Conservation (phyloP, 164 flowering plant genomes). For the Stephania yunnanensis region DNA sequence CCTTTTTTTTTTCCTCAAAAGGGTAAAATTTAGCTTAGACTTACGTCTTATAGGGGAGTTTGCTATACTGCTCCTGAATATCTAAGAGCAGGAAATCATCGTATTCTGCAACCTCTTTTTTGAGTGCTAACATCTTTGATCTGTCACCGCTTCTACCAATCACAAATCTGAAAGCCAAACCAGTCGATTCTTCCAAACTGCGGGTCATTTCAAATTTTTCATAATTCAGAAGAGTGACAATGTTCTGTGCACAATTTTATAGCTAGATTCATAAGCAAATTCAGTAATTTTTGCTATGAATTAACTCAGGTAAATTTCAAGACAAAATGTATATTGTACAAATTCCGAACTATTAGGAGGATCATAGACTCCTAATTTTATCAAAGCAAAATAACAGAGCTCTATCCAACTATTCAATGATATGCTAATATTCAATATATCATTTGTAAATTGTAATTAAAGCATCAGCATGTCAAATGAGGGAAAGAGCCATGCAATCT, state of each 20-base stretch:
- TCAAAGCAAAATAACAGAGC: background rate
- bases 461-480: background rate
- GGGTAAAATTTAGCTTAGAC: constrained; percentile 17
- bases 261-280: background rate
- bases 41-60: constrained; percentile 96
- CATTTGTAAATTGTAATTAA: background rate
- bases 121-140: constrained; percentile 76
- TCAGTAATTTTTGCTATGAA: background rate
- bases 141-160: constrained; percentile 70
- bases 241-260: background rate
- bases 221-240: constrained; percentile 8
- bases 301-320: background rate
- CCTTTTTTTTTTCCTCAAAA: too few relatives aligned
- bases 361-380: background rate
- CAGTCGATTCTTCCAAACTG: constrained; percentile 96
- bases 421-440: background rate
- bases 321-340: background rate
- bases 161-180: constrained; percentile 85
- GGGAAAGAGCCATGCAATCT: background rate
- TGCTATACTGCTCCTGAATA: constrained; percentile 84
- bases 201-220: constrained; percentile 14
- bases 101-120: constrained; percentile 67
- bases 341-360: background rate
- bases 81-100: constrained; percentile 89
- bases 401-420: background rate